A percentile compares a stretch with the other conserved stretches of the same genome.
Evolutionary conservation across 208 protist species (phyloP).

Genomic region (Acanthamoeba castellanii): DNA sequence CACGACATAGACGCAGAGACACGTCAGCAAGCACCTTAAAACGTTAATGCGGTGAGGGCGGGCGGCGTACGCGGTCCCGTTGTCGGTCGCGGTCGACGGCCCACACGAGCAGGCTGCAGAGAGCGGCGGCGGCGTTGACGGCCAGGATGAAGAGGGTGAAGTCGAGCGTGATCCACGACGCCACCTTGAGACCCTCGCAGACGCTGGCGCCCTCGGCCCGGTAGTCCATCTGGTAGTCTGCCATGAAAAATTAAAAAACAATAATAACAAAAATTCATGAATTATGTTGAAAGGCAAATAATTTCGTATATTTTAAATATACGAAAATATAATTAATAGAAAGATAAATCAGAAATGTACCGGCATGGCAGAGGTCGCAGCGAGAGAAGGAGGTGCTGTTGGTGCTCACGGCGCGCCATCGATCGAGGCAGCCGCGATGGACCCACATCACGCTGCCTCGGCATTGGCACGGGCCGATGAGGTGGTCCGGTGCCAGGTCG

Average conservation of each 20-base stretch:
- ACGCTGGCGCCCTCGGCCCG: background rate
- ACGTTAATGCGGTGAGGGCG: no score
- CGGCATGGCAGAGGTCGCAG: constrained; percentile 61
- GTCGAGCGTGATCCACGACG: constrained; percentile 40
- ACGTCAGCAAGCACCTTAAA: no score
- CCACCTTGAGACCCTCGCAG: background rate
- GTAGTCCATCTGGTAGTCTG: constrained; percentile 61
- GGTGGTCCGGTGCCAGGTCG: constrained; percentile 15
- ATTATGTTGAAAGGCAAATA: background rate
- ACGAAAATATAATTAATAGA: no score
- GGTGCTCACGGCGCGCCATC: constrained; percentile 38
- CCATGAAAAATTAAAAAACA: background rate
- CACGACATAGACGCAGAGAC: background rate
- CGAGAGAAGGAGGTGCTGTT: constrained; percentile 14
- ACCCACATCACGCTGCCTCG: constrained; percentile 46
- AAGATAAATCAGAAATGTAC: background rate
- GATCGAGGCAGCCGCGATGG: constrained; percentile 54
- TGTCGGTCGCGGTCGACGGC: background rate
- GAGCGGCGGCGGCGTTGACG: background rate
- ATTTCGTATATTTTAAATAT: background rate
- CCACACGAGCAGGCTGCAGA: constrained; percentile 60
- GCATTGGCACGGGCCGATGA: constrained; percentile 23
- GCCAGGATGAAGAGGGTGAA: constrained; percentile 28
- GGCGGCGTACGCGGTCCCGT: background rate
- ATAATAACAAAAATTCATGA: background rate